phyloP scores from a whole-genome alignment of 2,329 filamentous ascomycete genomes.

The Cordyceps farinosa region DNA sequence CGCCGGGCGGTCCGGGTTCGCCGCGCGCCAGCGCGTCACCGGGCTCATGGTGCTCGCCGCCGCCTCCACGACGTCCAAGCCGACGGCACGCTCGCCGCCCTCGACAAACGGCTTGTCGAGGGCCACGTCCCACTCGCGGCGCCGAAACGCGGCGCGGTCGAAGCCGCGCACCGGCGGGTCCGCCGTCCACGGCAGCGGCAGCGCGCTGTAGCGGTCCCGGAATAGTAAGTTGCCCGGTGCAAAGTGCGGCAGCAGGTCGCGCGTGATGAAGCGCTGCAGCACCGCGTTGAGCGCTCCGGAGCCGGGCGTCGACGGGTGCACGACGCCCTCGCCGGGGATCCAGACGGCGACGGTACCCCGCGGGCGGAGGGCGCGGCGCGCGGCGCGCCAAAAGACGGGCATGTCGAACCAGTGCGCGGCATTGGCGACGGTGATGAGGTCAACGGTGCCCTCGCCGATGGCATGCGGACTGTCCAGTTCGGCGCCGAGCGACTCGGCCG shows the following conservation, averaged over 20 bases:
- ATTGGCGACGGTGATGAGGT: conserved; percentile 46
- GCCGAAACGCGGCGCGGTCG: conserved; percentile 34
- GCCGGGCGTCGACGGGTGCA: conserved; percentile 36
- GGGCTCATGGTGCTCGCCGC: conserved; percentile 37
- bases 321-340: conserved; percentile 31
- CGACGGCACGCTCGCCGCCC: conserved; percentile 18
- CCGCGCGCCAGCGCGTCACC: conserved; percentile 43
- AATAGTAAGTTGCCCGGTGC: conserved; percentile 41
- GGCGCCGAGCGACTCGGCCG: conserved; percentile 42
- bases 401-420: conserved; percentile 59
- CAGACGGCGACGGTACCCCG: conserved; percentile 55
- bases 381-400: conserved; percentile 45
- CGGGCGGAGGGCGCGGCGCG: conserved; percentile 44
- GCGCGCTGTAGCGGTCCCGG: conserved; percentile 37
- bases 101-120: conserved; percentile 28
- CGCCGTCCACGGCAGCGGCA: conserved; percentile 49
- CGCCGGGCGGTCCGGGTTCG: conserved; percentile 35
- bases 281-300: conserved; percentile 38
- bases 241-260: conserved; percentile 36
- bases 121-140: conserved; percentile 41
- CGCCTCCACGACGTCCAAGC: conserved; percentile 35
- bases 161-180: conserved; percentile 34
- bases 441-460: conserved; percentile 46
- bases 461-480: conserved; percentile 40
- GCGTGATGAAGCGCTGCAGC: conserved; percentile 36